Percentiles rank a stretch among this genome's conserved stretches.
phyloP scores from a whole-genome alignment of 2,329 filamentous ascomycete genomes.

The Hymenoscyphus fraxineus region DNA sequence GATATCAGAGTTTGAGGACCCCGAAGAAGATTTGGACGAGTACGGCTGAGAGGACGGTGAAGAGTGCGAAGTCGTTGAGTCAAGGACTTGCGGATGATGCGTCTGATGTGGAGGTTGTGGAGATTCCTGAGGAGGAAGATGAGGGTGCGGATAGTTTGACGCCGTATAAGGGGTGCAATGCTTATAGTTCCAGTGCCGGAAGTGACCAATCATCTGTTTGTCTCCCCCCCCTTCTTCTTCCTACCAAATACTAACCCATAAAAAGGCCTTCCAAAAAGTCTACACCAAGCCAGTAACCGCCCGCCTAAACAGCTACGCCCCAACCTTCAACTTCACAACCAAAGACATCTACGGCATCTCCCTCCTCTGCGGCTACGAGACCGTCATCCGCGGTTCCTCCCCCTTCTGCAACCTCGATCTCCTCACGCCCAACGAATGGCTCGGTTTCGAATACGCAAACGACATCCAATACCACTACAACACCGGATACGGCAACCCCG shows the following conservation, averaged over 20 bases:
- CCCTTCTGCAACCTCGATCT: conserved; percentile 44
- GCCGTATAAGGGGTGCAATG: conserved; percentile 50
- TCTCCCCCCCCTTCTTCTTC: neutral
- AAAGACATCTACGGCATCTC: conserved; percentile 49
- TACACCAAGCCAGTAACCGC: conserved; percentile 50
- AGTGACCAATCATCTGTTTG: conserved; percentile 42
- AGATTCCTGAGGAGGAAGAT: conserved; percentile 44
- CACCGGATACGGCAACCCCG: conserved; percentile 47
- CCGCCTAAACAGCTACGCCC: conserved; percentile 43
- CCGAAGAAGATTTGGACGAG: conserved; percentile 49
- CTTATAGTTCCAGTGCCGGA: conserved; percentile 47
- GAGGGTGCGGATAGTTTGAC: conserved; percentile 51
- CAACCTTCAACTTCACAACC: conserved; percentile 50
- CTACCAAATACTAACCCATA: neutral
- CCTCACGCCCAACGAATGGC: conserved; percentile 45
- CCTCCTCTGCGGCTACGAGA: conserved; percentile 48
- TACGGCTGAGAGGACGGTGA: conserved; percentile 48
- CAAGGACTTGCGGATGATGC: conserved; percentile 42
- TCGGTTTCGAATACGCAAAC: conserved; percentile 48
- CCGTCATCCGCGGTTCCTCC: conserved; percentile 45
- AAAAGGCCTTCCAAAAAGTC: conserved; percentile 37
- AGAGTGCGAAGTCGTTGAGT: conserved; percentile 46
- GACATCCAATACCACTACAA: conserved; percentile 50
- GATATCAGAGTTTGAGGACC: conserved; percentile 37
- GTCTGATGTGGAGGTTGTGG: conserved; percentile 41